Percentiles rank a stretch among this genome's conserved stretches.
Evolutionary conservation across 768 basidiomycete genomes (phyloP).

Genomic region (Paxillus rubicundulus): DNA sequence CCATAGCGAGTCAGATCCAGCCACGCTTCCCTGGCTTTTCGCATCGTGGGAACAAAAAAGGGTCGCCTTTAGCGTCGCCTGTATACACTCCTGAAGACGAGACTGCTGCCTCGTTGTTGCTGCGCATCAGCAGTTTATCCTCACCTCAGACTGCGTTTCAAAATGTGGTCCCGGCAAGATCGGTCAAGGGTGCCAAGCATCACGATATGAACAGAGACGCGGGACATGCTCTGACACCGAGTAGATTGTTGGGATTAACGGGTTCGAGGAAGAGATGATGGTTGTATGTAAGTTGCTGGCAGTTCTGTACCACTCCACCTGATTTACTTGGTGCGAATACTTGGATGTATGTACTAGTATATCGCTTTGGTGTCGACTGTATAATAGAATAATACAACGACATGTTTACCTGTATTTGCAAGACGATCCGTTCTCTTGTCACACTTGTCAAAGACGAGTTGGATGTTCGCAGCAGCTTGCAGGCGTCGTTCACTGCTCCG

Average conservation of each 20-base stretch:
- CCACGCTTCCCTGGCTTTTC: slow-evolving; percentile 23
- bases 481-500: slow-evolving; percentile 1
- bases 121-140: slow-evolving; percentile 54
- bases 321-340: background rate
- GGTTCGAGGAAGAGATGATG: slow-evolving; percentile 10
- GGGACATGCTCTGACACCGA: slow-evolving; percentile 24
- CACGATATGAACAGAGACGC: background rate
- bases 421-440: background rate
- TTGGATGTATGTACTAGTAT: slow-evolving; percentile 6
- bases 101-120: slow-evolving; percentile 61
- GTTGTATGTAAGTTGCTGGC: background rate
- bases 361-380: background rate
- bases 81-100: slow-evolving; percentile 58
- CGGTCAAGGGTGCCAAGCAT: background rate
- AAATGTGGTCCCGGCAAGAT: background rate
- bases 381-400: background rate
- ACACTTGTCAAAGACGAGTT: background rate
- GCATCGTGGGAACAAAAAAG: slow-evolving; percentile 15
- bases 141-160: slow-evolving; percentile 13
- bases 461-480: slow-evolving; percentile 13
- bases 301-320: background rate
- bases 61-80: slow-evolving; percentile 24
- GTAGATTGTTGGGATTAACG: slow-evolving; percentile 23
- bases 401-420: background rate
- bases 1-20: slow-evolving; percentile 12